A percentile compares a stretch with the other conserved stretches of the same genome.
These are phyloP conservation scores for Quercus suber DNA, from an alignment of 306 rosid genomes.

Conservation along the genomic window DNA sequence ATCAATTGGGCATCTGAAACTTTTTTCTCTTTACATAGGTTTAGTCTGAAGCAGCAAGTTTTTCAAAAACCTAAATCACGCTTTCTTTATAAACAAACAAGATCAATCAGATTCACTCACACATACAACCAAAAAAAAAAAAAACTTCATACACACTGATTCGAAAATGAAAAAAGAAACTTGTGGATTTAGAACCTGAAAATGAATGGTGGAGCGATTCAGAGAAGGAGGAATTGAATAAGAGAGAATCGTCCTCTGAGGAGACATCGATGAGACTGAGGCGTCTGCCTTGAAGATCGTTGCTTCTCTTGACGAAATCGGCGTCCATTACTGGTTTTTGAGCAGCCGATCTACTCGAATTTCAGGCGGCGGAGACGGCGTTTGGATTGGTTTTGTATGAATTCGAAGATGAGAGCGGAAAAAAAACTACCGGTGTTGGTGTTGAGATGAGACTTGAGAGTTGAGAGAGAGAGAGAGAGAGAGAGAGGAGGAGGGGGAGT, in stretches of 20 bases:
- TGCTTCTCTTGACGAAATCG: slow-evolving; percentile 9
- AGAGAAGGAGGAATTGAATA: slow-evolving; percentile 38
- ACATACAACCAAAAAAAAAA: no score
- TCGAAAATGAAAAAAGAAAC: background rate
- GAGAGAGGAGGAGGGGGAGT: background rate
- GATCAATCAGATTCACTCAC: no score
- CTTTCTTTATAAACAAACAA: no score
- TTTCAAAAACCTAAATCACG: no score
- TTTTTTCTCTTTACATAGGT: no score
- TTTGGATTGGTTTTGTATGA: background rate
- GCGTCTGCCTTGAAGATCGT: slow-evolving; percentile 45
- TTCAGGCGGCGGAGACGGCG: background rate
- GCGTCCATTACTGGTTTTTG: slow-evolving; percentile 24
- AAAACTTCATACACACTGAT: background rate
- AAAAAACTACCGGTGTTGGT: background rate
- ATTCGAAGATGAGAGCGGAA: background rate
- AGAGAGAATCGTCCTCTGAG: slow-evolving; percentile 87
- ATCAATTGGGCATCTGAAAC: no score
- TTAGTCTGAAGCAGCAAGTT: no score
- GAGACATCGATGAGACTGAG: slow-evolving; percentile 87
- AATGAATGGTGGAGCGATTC: slow-evolving; percentile 14
- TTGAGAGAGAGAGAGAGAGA: no score
- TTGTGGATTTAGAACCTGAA: slow-evolving; percentile 30
- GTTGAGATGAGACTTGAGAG: no score
- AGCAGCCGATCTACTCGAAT: slow-evolving; percentile 13